Evolutionary conservation across 2,329 filamentous ascomycete genomes (phyloP), one percentile per base, ranked within the genome.

Genomic region (Trichoderma brevicompactum): DNA sequence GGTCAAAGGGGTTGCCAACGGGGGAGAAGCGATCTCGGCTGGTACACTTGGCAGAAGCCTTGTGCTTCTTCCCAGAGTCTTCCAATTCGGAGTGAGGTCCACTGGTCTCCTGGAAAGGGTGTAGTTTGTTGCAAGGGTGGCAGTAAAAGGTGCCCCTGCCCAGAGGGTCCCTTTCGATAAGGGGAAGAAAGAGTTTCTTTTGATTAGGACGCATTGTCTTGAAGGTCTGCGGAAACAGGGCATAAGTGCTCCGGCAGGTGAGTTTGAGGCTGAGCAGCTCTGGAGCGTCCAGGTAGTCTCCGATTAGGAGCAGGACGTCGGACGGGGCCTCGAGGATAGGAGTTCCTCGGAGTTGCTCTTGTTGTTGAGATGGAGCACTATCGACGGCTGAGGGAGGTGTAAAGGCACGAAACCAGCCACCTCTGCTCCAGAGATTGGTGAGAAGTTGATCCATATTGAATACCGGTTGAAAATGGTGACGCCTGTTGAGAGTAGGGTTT

Each of bases 1-100:
- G 63, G n/a, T 59, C 56, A 62, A 65, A 70, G 34, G 66, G 58
- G 52, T 71, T 71, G 43, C 69, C 67, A 10, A 63, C 48, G 19
- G 69, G 69, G 1, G 67, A 59, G 68, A 70, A 71, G 49, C 63
- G 64, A 55, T 71, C 68, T 23, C 65, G 53, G 48, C 56, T 64
- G 7, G 61, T 65, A 53, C 69, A 69, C n/a, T 55, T 44, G 19
- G 19, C 36, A 9, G n/a, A n/a, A n/a, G 43, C 34, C 5, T 56
- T 61, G 43, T 7, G 28, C 15, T 41, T n/a, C 38, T 67, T 43
- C 3, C 17, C 43, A 10, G 36, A 5, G 10, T 9, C 8, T 10
- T 66, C 60, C 6, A 43, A 1, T 19, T 58, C 34, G 0, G 65
- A 64, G 1, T 44, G 58, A n/a, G 70, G 69, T 10, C 67, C 70